Evolutionary conservation across 106 monocot species (phyloP).

Genomic region (Allium fistulosum): DNA sequence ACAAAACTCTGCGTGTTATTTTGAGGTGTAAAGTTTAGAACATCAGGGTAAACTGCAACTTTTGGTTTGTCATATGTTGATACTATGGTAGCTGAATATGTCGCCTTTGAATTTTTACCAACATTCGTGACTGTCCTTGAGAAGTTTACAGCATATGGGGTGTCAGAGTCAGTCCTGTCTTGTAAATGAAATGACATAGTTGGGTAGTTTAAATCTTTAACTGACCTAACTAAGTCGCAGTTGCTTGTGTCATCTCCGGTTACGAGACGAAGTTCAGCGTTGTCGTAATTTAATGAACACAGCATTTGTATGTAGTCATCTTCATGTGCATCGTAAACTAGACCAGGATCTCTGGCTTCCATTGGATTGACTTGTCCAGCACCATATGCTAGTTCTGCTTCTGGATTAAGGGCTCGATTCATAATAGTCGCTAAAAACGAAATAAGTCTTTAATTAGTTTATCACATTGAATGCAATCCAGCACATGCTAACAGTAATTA

Average conservation of each 20-base stretch:
- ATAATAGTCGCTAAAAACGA: not conserved
- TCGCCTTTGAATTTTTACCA: not conserved
- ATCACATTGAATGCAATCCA: not conserved
- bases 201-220: slow-evolving; percentile 5
- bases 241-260: slow-evolving; percentile 9
- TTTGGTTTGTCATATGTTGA: not conserved
- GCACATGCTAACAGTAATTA: not conserved
- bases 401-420: not conserved
- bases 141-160: not conserved
- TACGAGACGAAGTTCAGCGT: not conserved
- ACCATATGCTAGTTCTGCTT: slow-evolving; percentile 13
- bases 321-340: slow-evolving; percentile 18
- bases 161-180: not conserved
- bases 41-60: not conserved
- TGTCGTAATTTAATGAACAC: slow-evolving; percentile 20
- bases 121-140: slow-evolving; percentile 9
- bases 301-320: slow-evolving; percentile 16
- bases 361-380: slow-evolving; percentile 27
- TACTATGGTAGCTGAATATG: not conserved
- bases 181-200: slow-evolving; percentile 1
- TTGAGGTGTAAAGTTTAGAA: not conserved
- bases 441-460: not conserved
- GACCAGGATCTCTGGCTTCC: slow-evolving; percentile 23
- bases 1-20: slow-evolving; percentile 2
- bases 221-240: not conserved